phyloP scores from a whole-genome alignment of 169 alveolate genomes.

The Plasmodium falciparum region DNA sequence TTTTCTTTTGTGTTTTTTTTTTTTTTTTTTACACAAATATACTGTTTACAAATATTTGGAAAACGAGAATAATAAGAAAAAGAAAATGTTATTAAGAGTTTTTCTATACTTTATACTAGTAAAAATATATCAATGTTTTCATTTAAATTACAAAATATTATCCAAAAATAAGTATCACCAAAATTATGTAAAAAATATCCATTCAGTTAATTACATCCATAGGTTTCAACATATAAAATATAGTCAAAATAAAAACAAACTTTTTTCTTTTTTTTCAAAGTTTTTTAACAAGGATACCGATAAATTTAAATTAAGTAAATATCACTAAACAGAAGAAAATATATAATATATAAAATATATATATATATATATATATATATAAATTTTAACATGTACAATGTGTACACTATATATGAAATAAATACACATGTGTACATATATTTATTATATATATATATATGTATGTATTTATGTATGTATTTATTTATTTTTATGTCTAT shows the following conservation, averaged over 20 bases:
- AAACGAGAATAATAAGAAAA: not conserved
- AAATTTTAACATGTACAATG: not conserved
- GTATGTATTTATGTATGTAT: not conserved
- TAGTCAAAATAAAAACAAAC: constrained; percentile 35
- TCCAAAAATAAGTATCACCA: constrained; percentile 13
- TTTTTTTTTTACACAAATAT: not conserved
- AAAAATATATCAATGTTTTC: constrained; percentile 43
- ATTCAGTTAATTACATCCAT: constrained; percentile 31
- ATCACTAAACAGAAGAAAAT: constrained; percentile 12
- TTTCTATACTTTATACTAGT: constrained; percentile 39
- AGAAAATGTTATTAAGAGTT: constrained; percentile 38
- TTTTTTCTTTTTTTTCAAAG: constrained; percentile 72
- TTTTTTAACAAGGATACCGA: constrained; percentile 45
- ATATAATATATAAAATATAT: not conserved
- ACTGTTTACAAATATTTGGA: not conserved
- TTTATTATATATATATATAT: constrained; percentile 1
- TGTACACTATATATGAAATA: not conserved
- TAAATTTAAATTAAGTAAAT: constrained; percentile 63
- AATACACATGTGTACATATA: not conserved
- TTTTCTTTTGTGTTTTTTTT: not conserved
- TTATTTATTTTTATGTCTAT: too few relatives aligned
- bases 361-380: not conserved
- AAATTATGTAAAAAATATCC: constrained; percentile 34
- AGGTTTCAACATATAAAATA: constrained; percentile 12
- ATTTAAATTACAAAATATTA: constrained; percentile 58